A percentile compares a stretch with the other conserved stretches of the same genome.
Evolutionary conservation across 1,139 yeast genomes (phyloP).

Genomic region (Zygosaccharomyces sapae): DNA sequence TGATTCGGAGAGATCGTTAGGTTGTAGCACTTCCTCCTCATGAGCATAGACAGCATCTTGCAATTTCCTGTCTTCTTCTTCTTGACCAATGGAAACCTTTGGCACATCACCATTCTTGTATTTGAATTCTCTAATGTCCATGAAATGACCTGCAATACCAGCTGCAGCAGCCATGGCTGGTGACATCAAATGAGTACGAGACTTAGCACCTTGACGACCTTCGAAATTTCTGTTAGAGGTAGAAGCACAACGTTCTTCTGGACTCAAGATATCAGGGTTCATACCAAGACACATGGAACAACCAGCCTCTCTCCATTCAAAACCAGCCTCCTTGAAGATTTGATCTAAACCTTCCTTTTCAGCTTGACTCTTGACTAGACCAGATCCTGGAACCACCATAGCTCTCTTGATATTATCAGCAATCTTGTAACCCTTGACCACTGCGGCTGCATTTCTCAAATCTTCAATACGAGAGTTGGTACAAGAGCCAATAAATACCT

Average conservation of each 20-base stretch:
- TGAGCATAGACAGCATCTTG: slow-evolving; percentile 69
- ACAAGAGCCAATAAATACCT: slow-evolving; percentile 96
- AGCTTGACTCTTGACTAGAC: slow-evolving; percentile 87
- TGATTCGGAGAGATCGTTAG: slow-evolving; percentile 38
- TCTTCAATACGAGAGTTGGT: slow-evolving; percentile 98
- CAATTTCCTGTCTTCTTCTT: slow-evolving; percentile 50
- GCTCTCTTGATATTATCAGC: slow-evolving; percentile 79
- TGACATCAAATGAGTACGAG: slow-evolving; percentile 97
- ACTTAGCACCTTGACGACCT: slow-evolving; percentile 96
- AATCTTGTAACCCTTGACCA: slow-evolving; percentile 84
- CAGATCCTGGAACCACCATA: slow-evolving; percentile 95
- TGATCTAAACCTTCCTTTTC: slow-evolving; percentile 92
- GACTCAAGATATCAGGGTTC: slow-evolving; percentile 95
- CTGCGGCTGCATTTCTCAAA: slow-evolving; percentile 89
- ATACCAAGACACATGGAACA: slow-evolving; percentile 99
- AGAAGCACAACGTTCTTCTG: slow-evolving; percentile 96
- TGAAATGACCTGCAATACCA: slow-evolving; percentile 83
- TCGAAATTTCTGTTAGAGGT: slow-evolving; percentile 98
- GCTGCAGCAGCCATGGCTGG: slow-evolving; percentile 99
- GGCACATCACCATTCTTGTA: slow-evolving; percentile 61
- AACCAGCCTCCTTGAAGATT: slow-evolving; percentile 86
- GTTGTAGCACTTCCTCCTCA: slow-evolving; percentile 54
- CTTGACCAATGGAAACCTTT: slow-evolving; percentile 53
- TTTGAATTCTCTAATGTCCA: slow-evolving; percentile 80
- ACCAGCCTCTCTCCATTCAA: slow-evolving; percentile 99